Percentiles rank a stretch among this genome's conserved stretches.
Conservation (phyloP, 305 asterid genomes). For the Coffea humblotiana region DNA sequence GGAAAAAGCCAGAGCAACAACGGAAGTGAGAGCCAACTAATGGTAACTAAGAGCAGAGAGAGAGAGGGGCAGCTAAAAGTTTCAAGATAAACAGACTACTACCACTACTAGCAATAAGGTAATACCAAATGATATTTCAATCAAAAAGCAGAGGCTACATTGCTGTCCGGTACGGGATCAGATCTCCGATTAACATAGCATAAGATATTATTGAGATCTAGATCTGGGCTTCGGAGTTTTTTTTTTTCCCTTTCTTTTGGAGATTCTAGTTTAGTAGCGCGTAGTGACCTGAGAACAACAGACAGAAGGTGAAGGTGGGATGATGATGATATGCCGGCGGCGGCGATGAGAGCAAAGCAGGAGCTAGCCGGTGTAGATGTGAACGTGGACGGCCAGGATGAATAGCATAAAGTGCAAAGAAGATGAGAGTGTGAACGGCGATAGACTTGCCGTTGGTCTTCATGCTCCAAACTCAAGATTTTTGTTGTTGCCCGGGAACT, state of each 20-base stretch:
- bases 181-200: not conserved
- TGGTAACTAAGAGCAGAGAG: too few species aligned
- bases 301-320: not conserved
- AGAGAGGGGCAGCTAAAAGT: not conserved
- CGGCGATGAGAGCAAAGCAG: not conserved
- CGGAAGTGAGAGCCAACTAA: too few species aligned
- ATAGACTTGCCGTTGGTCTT: constrained; percentile 94
- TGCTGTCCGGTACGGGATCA: not conserved
- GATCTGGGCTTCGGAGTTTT: not conserved
- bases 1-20: not conserved
- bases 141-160: not conserved
- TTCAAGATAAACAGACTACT: not conserved
- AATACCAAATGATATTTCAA: too few species aligned
- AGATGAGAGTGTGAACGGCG: constrained; percentile 82
- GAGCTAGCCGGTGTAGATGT: constrained; percentile 77
- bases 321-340: not conserved
- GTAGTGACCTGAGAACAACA: too few species aligned
- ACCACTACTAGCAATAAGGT: too few species aligned
- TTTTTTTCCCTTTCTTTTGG: too few species aligned
- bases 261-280: not conserved
- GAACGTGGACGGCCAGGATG: constrained; percentile 74
- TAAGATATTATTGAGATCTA: not conserved
- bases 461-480: constrained; percentile 74
- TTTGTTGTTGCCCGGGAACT: constrained; percentile 72
- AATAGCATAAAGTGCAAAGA: constrained; percentile 81